Percentiles rank a stretch among this genome's conserved stretches.
These are phyloP conservation scores for Cylindrotheca fusiformis DNA, from an alignment of 108 stramenopile genomes.

Conservation along the genomic window DNA sequence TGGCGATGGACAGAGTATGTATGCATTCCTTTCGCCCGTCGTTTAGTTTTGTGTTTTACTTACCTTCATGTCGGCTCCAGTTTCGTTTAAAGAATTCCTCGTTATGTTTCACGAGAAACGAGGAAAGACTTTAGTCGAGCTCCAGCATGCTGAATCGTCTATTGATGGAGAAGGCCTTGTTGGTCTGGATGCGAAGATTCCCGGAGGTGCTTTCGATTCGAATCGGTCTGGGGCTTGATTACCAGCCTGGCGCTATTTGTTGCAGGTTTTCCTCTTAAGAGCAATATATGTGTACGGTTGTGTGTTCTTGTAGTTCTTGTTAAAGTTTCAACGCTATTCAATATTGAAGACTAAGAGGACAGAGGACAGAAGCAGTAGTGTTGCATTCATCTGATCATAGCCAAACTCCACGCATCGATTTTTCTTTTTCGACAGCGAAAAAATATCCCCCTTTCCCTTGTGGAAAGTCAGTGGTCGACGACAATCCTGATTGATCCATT, in stretches of 20 bases:
- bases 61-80: slow-evolving; percentile 36
- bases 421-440: slow-evolving; percentile 35
- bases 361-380: no score
- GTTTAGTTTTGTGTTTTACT: neutral
- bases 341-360: no score
- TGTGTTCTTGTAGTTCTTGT: no score
- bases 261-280: neutral
- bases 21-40: neutral
- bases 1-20: slow-evolving; percentile 37
- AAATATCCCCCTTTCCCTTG: slow-evolving; percentile 12
- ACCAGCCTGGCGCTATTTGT: no score
- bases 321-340: no score
- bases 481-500: neutral
- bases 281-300: neutral
- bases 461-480: neutral
- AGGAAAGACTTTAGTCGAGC: neutral
- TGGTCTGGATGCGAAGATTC: slow-evolving; percentile 43
- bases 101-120: slow-evolving; percentile 29
- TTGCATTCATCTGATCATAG: no score
- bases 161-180: slow-evolving; percentile 16
- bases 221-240: neutral
- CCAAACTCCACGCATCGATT: slow-evolving; percentile 34
- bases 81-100: slow-evolving; percentile 72
- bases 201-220: slow-evolving; percentile 39
- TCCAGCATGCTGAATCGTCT: neutral